Conservation (phyloP, 73 alveolate species). For the Paramecium pentaurelia region DNA sequence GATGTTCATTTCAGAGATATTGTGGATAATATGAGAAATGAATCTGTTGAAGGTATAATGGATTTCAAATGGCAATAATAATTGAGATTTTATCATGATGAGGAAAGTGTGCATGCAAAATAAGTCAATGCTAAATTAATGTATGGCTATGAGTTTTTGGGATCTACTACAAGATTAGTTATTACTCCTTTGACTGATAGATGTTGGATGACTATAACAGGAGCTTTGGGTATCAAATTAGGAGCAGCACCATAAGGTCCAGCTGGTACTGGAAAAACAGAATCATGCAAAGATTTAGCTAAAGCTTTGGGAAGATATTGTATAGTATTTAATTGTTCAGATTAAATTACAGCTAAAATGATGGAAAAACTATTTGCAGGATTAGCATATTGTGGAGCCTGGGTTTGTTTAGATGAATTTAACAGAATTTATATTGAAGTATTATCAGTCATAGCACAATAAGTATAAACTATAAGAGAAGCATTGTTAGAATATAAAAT, state of each 20-base stretch:
- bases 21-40: slow-evolving; percentile 64
- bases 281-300: slow-evolving; percentile 87
- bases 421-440: slow-evolving; percentile 97
- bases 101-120: slow-evolving; percentile 76
- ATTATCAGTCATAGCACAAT: slow-evolving; percentile 96
- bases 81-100: slow-evolving; percentile 90
- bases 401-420: slow-evolving; percentile 99
- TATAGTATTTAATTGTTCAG: slow-evolving; percentile 89
- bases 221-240: slow-evolving; percentile 81
- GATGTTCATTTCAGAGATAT: slow-evolving; percentile 95
- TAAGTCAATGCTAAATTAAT: slow-evolving; percentile 83
- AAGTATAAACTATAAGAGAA: slow-evolving; percentile 93
- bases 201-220: slow-evolving; percentile 94
- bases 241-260: slow-evolving; percentile 95
- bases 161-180: slow-evolving; percentile 93
- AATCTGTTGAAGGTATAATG: slow-evolving; percentile 59
- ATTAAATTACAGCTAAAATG: slow-evolving; percentile 81
- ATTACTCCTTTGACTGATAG: slow-evolving; percentile 95
- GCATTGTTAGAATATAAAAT: slow-evolving; percentile 86
- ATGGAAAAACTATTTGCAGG: slow-evolving; percentile 91
- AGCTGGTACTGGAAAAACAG: slow-evolving; percentile 91
- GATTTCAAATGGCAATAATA: slow-evolving; percentile 87
- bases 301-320: slow-evolving; percentile 88
- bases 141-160: slow-evolving; percentile 98
- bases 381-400: slow-evolving; percentile 88